These are phyloP conservation scores for Aspergillus bertholletiae DNA, from an alignment of 495 filamentous ascomycete genomes.

Conservation along the genomic window DNA sequence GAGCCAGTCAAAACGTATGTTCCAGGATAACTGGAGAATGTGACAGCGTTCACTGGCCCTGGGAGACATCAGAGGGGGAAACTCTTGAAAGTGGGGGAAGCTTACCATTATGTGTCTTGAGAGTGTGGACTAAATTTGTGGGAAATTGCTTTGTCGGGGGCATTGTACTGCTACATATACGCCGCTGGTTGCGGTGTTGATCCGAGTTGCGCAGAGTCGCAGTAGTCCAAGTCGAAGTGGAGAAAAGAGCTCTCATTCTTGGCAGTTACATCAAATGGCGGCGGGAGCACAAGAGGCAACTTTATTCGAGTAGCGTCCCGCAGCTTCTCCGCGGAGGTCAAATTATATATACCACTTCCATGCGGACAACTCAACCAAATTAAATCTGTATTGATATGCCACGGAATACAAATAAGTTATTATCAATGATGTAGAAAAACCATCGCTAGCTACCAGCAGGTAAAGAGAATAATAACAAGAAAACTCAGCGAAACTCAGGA, in stretches of 20 bases:
- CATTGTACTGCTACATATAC: slow-evolving; percentile 20
- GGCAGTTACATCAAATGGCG: neutral
- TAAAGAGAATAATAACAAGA: slow-evolving; percentile 38
- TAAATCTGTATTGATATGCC: slow-evolving; percentile 37
- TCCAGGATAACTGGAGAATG: slow-evolving; percentile 36
- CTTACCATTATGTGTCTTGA: slow-evolving; percentile 48
- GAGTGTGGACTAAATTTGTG: slow-evolving; percentile 32
- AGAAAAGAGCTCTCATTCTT: neutral
- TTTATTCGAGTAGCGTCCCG: neutral
- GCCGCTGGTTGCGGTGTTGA: neutral
- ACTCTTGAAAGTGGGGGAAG: neutral
- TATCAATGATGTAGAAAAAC: slow-evolving; percentile 48
- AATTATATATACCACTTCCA: neutral
- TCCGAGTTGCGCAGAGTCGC: neutral
- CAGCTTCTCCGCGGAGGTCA: neutral
- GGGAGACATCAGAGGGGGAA: neutral
- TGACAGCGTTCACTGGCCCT: slow-evolving; percentile 42
- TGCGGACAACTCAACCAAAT: slow-evolving; percentile 5
- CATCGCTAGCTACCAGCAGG: slow-evolving; percentile 48
- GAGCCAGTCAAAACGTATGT: slow-evolving; percentile 75
- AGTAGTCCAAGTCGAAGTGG: neutral
- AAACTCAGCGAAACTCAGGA: slow-evolving; percentile 15
- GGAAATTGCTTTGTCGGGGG: slow-evolving; percentile 29
- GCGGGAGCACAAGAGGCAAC: neutral
- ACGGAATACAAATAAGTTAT: slow-evolving; percentile 45